Conservation (phyloP, 2,329 filamentous ascomycete species). For the Colletotrichum sp. region DNA sequence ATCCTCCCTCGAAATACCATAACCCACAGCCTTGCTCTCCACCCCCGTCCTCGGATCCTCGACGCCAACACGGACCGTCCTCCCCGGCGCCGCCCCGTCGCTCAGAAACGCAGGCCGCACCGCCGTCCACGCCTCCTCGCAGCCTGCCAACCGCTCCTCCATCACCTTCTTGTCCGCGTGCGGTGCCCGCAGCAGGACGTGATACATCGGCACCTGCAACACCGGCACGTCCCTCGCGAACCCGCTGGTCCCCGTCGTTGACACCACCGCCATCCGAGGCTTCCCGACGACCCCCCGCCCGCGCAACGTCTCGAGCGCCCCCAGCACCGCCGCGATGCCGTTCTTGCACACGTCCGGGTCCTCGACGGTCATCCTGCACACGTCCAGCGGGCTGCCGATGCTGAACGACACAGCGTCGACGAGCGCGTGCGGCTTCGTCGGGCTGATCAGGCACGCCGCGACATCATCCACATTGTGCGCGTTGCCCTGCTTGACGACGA, state of each 20-base stretch:
- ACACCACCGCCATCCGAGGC: conserved; percentile 39
- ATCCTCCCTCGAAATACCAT: conserved; percentile 51
- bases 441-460: conserved; percentile 31
- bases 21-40: conserved; percentile 45
- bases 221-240: conserved; percentile 46
- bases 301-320: conserved; percentile 31
- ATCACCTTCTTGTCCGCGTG: conserved; percentile 53
- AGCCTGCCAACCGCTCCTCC: conserved; percentile 37
- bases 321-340: conserved; percentile 37
- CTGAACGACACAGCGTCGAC: conserved; percentile 43
- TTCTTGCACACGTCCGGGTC: conserved; percentile 46
- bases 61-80: conserved; percentile 39
- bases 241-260: conserved; percentile 43
- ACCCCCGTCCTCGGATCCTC: conserved; percentile 37
- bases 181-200: conserved; percentile 40
- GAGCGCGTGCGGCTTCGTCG: conserved; percentile 27
- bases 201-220: conserved; percentile 46
- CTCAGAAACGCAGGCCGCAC: conserved; percentile 41
- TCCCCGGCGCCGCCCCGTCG: conserved; percentile 27
- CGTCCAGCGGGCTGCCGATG: conserved; percentile 36
- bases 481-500: conserved; percentile 42
- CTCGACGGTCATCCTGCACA: conserved; percentile 30
- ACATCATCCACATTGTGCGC: conserved; percentile 37
- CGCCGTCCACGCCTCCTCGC: conserved; percentile 38
- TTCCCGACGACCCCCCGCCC: conserved; percentile 20